Base-by-base conservation (phyloP, 805 yeast species). In the Aciculoconidium aculeatum region DNA sequence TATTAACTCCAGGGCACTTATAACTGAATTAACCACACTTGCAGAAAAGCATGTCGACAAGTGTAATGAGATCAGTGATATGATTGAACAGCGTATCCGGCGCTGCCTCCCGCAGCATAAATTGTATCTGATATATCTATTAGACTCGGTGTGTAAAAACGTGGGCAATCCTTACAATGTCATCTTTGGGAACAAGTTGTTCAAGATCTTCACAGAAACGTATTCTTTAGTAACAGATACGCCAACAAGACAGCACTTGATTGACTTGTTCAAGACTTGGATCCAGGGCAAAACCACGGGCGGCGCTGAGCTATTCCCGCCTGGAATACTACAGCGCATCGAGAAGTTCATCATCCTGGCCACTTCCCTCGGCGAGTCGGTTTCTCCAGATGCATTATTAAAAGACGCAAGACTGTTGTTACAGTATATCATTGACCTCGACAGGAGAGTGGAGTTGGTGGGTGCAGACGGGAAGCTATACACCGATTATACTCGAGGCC, bases 211-310 rank as follows among this genome's bases (percentile, higher is more conserved):
- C 42, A 55, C 65, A 3, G 66, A 60, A 30, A 51, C 63, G 2
- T 64, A 61, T 40, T 42, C 54, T 30, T 47, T 62, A 23, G 65
- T 61, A 25, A 53, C 62, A 20, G 67, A 63, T 39, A 55, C 58
- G 2, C 45, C 51, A 11, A 60, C 67, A 11, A 44, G 70, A 35
- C 67, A 58, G 36, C 44, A 47, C 34, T 44, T 64, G 36, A 61
- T 62, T 31, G 60, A 60, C 37, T 43, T 64, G 34, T 63, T 61
- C 46, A 54, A 57, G 30, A 62, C 69, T 5, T 64, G 70, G 70
- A 35, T 49, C 23, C 40, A 39, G 10, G 64, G 58, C 11, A 45
- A 49, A 25, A 58, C 67, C 14, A 49, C 38, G 17, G 45, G 58
- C 1, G 67, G 67, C 5, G 30, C 45, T 20, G 58, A 58, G 12